phyloP scores from a whole-genome alignment of 768 basidiomycete species.

The Phanerochaete carnosa region DNA sequence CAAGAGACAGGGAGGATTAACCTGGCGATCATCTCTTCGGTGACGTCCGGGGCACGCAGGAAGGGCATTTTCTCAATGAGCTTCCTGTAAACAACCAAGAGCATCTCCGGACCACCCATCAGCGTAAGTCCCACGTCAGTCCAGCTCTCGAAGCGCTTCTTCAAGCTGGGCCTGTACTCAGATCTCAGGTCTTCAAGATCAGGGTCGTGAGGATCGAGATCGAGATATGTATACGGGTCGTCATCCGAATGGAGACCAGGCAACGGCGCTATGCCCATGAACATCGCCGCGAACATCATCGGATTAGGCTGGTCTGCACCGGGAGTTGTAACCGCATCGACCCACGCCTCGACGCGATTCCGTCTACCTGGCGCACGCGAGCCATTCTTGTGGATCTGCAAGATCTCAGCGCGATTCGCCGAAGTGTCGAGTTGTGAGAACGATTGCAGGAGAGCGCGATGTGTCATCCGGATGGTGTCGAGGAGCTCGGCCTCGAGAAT shows the following conservation, averaged over 20 bases:
- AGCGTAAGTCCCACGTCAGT: slow-evolving; percentile 34
- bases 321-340: slow-evolving; percentile 43
- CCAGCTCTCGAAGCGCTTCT: slow-evolving; percentile 60
- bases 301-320: slow-evolving; percentile 38
- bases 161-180: slow-evolving; percentile 56
- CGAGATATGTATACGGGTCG: slow-evolving; percentile 48
- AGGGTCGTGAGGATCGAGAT: slow-evolving; percentile 48
- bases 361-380: slow-evolving; percentile 36
- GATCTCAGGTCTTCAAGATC: slow-evolving; percentile 60
- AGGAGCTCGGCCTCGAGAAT: slow-evolving; percentile 53
- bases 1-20: slow-evolving; percentile 22
- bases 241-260: slow-evolving; percentile 37
- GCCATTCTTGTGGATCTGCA: slow-evolving; percentile 43
- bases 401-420: slow-evolving; percentile 37
- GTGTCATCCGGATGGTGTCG: slow-evolving; percentile 42
- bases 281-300: slow-evolving; percentile 62
- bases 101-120: slow-evolving; percentile 34
- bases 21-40: slow-evolving; percentile 55
- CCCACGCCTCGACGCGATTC: slow-evolving; percentile 50
- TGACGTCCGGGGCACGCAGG: slow-evolving; percentile 45
- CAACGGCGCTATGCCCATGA: slow-evolving; percentile 50
- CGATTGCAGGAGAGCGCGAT: slow-evolving; percentile 37
- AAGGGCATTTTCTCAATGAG: slow-evolving; percentile 56
- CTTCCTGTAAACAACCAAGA: slow-evolving; percentile 42
- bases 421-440: slow-evolving; percentile 49